Base-by-base conservation (phyloP, 192 early-diverging fungal genomes). In the Radiomyces spectabilis region DNA sequence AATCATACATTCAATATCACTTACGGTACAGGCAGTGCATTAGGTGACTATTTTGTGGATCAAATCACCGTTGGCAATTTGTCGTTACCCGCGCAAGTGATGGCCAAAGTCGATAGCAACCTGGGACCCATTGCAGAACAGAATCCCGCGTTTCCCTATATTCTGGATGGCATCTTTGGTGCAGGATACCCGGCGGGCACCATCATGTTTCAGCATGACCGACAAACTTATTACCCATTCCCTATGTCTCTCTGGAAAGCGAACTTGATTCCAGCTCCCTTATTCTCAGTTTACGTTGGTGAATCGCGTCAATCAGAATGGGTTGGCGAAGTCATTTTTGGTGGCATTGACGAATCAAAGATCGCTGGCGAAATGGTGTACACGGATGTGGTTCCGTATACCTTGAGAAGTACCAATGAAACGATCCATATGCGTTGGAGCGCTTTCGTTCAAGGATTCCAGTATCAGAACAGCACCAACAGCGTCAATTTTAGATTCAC, bases 151-250 rank as follows among this genome's bases (percentile, higher is more conserved):
- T 5, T 5, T 16, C 46, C 7, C 8, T 32, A 33, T 13, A 30
- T 41, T 8, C 19, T 62, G 9, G 60, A 62, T 38, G 60, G 60
- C 27, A 18, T 62, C 3, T 49, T 62, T 26, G 60, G 52, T 12
- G 60, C 50, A 12, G 60, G 60, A 10, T 55, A 46, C 16, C 45
- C 60, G 30, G 35, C 32, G 4, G 53, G 60, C 13, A 62, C 51
- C 1, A 19, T 55, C 6, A 22, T 53, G 8, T 40, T 35, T 12
- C 35, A 54, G 31, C 21, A 29, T 4, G 5, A 31, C 15, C 30
- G 39, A 4, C 2, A 30, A 2, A 18, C 12, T 2, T 55, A 40
- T 41, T 8, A 39, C 8, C 51, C 60, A 2, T 62, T 45, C 24
- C 60, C 52, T 5, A 55, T 62, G 7, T 24, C 34, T 15, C 27